Conservation (phyloP, 768 basidiomycete genomes). For the Hebeloma cylindrosporum region DNA sequence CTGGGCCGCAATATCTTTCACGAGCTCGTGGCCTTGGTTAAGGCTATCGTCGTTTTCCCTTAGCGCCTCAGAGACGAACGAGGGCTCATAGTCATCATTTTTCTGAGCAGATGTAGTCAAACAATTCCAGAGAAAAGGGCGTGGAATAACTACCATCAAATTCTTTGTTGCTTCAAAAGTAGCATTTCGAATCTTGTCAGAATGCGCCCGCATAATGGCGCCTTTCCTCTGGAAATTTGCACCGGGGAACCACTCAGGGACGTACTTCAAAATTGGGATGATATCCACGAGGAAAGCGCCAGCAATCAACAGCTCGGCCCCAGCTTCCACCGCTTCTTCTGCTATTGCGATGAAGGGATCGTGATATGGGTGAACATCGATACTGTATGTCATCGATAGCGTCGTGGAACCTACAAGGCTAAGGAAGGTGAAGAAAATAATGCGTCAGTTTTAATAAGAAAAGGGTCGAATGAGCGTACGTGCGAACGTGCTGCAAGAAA, state of each 20-base stretch:
- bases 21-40: conserved; percentile 17
- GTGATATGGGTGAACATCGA: conserved; percentile 35
- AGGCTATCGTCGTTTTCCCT: conserved; percentile 13
- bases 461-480: neutral
- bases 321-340: conserved; percentile 33
- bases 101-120: conserved; percentile 3
- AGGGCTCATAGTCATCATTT: conserved; percentile 13
- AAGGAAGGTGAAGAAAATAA: too few species aligned
- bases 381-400: conserved; percentile 46
- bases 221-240: conserved; percentile 56
- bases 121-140: neutral
- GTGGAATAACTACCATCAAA: conserved; percentile 16
- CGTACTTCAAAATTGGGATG: conserved; percentile 37
- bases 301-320: conserved; percentile 33
- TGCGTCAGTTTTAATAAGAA: neutral
- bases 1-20: conserved; percentile 38
- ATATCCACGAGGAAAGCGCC: conserved; percentile 47
- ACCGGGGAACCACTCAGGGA: conserved; percentile 63
- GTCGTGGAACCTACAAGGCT: conserved; percentile 40
- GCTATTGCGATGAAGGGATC: conserved; percentile 46
- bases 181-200: conserved; percentile 33
- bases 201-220: conserved; percentile 40
- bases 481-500: neutral
- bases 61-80: conserved; percentile 21
- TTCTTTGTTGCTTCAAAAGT: conserved; percentile 30